Base-by-base conservation (phyloP, 1,284 basidiomycete genomes). In the Ganoderma meredithae region DNA sequence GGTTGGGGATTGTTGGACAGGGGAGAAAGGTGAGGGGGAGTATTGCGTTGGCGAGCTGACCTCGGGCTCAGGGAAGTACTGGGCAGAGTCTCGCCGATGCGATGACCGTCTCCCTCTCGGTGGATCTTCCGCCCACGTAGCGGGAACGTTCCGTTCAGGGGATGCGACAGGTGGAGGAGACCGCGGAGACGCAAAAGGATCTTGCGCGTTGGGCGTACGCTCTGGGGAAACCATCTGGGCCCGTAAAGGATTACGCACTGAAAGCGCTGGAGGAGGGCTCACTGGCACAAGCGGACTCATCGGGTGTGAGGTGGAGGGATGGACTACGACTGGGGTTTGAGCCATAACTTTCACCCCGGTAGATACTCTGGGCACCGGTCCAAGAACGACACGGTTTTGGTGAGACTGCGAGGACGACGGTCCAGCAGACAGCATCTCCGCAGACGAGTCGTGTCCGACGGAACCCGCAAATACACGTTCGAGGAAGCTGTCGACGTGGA, bases 401-500 rank as follows among this genome's bases (percentile, higher is more conserved):
- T 78, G 77, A 6, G 76, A 75, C 61, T 76, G 74, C 0, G 76
- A 75, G 0, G 75, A 75, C 17, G 74, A 64, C 1, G 71, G 62
- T 13, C 66, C 69, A 8, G 69, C 52, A 25, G 69, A 65, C 17
- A 69, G 36, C 3, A 60, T 66, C 43, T 76, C 75, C 1, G 62
- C 68, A 0, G 75, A 76, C 9, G 69, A 72, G 3, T 73, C 71
- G 2, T 72, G 69, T 53, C 76, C 73, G 2, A 74, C 64, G 0
- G 69, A 66, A 10, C 68, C 64, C 1, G 72, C 64, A 59, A 79
- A 79, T 15, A 72, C 77, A 10, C 76, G 73, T 15, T 69, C 70
- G n/a, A 78, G 69, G 63, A 78, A 75, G 63, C 76, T 76, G 59
- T 79, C 76, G 9, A 73, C 69, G 27, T 68, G 68, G 41, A 69